These are phyloP conservation scores for Pharus latifolius DNA, from an alignment of 176 grass and related monocot genomes.

Conservation along the genomic window DNA sequence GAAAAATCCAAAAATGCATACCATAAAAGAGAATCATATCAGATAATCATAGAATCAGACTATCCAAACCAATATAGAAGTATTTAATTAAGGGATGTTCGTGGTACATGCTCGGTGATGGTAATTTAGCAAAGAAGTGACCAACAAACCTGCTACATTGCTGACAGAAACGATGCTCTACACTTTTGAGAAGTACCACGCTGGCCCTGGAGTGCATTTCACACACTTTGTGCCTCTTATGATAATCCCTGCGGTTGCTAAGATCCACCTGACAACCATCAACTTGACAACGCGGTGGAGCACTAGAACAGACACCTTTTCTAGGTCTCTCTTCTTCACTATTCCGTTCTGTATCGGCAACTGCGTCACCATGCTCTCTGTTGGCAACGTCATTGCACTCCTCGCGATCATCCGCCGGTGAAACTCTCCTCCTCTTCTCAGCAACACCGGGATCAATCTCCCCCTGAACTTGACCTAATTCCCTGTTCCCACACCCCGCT, in stretches of 20 bases:
- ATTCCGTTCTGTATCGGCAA: slow-evolving; percentile 10
- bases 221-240: slow-evolving; percentile 80
- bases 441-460: slow-evolving; percentile 30
- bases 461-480: slow-evolving; percentile 5
- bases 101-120: not conserved
- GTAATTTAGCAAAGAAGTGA: slow-evolving; percentile 17
- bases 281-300: slow-evolving; percentile 50
- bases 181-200: slow-evolving; percentile 23
- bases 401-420: slow-evolving; percentile 18
- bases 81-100: slow-evolving; percentile 1
- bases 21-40: not conserved
- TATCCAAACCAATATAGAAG: not conserved
- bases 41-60: not conserved
- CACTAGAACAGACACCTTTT: slow-evolving; percentile 20
- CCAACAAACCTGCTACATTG: slow-evolving; percentile 76
- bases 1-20: not conserved
- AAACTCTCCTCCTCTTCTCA: slow-evolving; percentile 48
- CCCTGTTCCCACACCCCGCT: slow-evolving; percentile 7
- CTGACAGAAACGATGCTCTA: slow-evolving; percentile 75
- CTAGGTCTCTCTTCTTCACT: slow-evolving; percentile 19
- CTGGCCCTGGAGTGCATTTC: slow-evolving; percentile 54
- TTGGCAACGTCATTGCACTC: not conserved
- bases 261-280: slow-evolving; percentile 50
- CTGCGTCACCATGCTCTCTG: not conserved
- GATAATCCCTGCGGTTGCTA: slow-evolving; percentile 51